These are phyloP conservation scores for Truncatella angustata DNA, from an alignment of 2,329 filamentous ascomycete species.

Conservation along the genomic window DNA sequence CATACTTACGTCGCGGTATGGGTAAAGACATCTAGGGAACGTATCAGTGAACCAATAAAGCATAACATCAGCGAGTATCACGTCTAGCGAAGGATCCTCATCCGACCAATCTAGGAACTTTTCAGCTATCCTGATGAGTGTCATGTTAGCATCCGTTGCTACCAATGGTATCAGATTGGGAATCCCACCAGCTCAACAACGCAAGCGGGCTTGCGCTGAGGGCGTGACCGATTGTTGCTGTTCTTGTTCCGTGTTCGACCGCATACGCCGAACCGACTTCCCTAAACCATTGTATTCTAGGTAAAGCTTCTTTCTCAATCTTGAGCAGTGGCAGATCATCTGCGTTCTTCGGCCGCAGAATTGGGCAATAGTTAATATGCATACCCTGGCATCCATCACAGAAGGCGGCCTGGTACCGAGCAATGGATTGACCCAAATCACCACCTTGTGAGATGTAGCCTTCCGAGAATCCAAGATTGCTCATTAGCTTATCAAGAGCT, in stretches of 20 bases:
- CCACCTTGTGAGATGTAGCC: conserved; percentile 57
- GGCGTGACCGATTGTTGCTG: conserved; percentile 54
- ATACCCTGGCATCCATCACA: conserved; percentile 47
- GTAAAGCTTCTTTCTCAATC: conserved; percentile 35
- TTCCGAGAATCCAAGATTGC: conserved; percentile 46
- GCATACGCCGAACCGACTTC: conserved; percentile 47
- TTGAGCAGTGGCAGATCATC: conserved; percentile 20
- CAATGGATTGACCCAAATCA: conserved; percentile 49
- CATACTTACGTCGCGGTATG: conserved; percentile 36
- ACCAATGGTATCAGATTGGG: too few species aligned
- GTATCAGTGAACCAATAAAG: conserved; percentile 56
- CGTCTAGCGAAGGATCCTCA: conserved; percentile 30
- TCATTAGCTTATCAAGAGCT: conserved; percentile 50
- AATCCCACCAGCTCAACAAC: conserved; percentile 48
- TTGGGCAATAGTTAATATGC: conserved; percentile 19
- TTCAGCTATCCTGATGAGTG: conserved; percentile 46
- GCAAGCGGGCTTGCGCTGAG: conserved; percentile 53
- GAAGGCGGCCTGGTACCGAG: conserved; percentile 37
- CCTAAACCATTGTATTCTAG: conserved; percentile 36
- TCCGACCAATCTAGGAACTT: conserved; percentile 56
- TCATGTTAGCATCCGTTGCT: background rate
- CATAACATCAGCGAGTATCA: conserved; percentile 47
- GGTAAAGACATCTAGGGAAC: conserved; percentile 46
- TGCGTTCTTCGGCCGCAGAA: conserved; percentile 10
- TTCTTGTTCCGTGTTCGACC: conserved; percentile 50